These are phyloP conservation scores for Leucoagaricus sp. DNA, from an alignment of 1,284 basidiomycete species.

Conservation along the genomic window DNA sequence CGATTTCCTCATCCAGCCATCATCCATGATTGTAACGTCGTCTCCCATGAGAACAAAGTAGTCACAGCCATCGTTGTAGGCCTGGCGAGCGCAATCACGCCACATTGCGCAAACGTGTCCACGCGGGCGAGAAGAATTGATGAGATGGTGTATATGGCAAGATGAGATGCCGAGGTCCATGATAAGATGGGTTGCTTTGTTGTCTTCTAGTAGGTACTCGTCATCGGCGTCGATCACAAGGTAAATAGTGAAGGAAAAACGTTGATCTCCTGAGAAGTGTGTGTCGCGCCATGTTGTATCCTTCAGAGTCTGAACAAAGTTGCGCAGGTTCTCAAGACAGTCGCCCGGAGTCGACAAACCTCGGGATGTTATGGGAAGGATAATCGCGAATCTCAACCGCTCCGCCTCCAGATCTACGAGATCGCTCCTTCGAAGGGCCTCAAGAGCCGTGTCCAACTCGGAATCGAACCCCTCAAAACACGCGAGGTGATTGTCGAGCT, in stretches of 20 bases:
- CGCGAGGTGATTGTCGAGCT: constrained; percentile 33
- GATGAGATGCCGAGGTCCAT: constrained; percentile 33
- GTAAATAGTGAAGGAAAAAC: constrained; percentile 41
- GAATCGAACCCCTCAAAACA: constrained; percentile 9
- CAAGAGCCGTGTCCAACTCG: constrained; percentile 18
- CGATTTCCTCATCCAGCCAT: constrained; percentile 51
- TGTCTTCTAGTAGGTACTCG: constrained; percentile 35
- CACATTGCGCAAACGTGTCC: constrained; percentile 58
- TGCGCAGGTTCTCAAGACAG: constrained; percentile 43
- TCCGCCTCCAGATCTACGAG: constrained; percentile 39
- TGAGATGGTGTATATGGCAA: constrained; percentile 31
- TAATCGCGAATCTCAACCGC: constrained; percentile 47
- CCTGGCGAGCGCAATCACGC: constrained; percentile 48
- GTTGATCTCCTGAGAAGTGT: constrained; percentile 16
- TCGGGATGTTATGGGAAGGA: constrained; percentile 60
- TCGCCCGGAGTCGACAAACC: constrained; percentile 32
- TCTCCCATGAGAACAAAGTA: constrained; percentile 60
- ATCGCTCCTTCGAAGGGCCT: constrained; percentile 31
- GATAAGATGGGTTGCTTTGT: constrained; percentile 40
- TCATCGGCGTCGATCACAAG: constrained; percentile 57
- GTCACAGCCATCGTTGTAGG: constrained; percentile 49
- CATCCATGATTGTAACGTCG: constrained; percentile 49
- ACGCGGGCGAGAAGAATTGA: constrained; percentile 39
- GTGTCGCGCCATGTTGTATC: constrained; percentile 50
- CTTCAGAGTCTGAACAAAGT: constrained; percentile 45